Percentiles rank a stretch among this genome's conserved stretches.
Conservation (phyloP, 176 grass and related monocot genomes). For the Lolium rigidum region DNA sequence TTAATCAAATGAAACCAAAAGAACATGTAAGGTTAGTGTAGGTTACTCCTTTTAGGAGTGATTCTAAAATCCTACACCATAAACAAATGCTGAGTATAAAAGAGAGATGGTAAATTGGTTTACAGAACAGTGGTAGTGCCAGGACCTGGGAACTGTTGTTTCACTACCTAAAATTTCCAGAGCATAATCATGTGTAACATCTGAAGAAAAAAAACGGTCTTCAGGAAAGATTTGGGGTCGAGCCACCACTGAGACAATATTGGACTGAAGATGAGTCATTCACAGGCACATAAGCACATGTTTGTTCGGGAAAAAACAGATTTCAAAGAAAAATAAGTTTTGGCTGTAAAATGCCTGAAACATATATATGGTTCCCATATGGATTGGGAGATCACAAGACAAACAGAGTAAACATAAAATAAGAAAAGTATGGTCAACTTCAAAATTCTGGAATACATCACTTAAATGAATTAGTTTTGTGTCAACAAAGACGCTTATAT, state of each 20-base stretch:
- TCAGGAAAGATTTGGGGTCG: neutral
- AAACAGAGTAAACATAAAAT: conserved; percentile 15
- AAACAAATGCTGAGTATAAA: neutral
- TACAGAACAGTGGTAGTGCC: neutral
- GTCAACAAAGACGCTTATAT: neutral
- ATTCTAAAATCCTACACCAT: conserved; percentile 9
- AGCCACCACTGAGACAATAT: neutral
- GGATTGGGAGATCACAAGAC: conserved; percentile 1
- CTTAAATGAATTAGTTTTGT: conserved; percentile 10
- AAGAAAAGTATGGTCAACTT: neutral
- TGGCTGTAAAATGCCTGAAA: neutral
- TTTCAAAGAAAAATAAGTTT: conserved; percentile 31
- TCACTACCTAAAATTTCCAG: neutral
- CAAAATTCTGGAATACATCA: conserved; percentile 14
- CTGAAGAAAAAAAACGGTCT: neutral
- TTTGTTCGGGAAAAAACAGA: conserved; percentile 1
- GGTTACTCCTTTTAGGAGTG: neutral
- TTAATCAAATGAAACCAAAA: conserved; percentile 46
- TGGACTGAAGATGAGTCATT: neutral
- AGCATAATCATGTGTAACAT: neutral
- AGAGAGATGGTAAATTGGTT: neutral
- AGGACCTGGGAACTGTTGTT: neutral
- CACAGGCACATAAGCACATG: neutral
- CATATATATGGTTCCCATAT: neutral
- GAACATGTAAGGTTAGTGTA: conserved; percentile 11